Conservation (phyloP, 2,329 filamentous ascomycete genomes). For the Pseudocercospora musae region DNA sequence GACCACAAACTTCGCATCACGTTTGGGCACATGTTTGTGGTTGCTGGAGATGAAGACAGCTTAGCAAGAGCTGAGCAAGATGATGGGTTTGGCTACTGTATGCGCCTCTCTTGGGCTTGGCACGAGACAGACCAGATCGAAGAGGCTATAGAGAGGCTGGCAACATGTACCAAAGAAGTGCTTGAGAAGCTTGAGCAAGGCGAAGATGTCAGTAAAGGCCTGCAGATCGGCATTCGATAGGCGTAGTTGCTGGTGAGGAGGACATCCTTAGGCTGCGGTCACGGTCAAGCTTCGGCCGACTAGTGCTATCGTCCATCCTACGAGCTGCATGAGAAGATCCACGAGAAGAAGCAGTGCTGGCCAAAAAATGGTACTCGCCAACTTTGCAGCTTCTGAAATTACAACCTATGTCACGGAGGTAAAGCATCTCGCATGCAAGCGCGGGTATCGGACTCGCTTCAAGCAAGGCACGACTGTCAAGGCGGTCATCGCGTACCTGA, state of each 20-base stretch:
- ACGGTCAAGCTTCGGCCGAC: background rate
- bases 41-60: conserved; percentile 13
- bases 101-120: conserved; percentile 15
- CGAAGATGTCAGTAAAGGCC: conserved; percentile 9
- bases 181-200: conserved; percentile 6
- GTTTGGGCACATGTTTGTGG: conserved; percentile 18
- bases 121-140: conserved; percentile 6
- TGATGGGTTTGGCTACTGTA: conserved; percentile 13
- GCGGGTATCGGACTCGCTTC: too few relatives aligned
- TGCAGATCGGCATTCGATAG: conserved; percentile 12
- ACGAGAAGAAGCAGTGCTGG: too few relatives aligned
- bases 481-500: too few relatives aligned
- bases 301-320: background rate
- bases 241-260: background rate
- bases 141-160: conserved; percentile 10
- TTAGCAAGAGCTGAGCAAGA: conserved; percentile 5
- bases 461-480: too few relatives aligned
- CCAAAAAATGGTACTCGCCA: too few relatives aligned
- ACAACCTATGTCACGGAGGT: too few relatives aligned
- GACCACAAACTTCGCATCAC: conserved; percentile 13
- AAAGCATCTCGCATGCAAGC: too few relatives aligned
- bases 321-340: too few relatives aligned
- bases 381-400: too few relatives aligned
- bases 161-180: conserved; percentile 8
- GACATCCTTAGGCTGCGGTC: background rate